Evolutionary conservation across 805 yeast species (phyloP), one percentile per base, ranked within the genome.

Genomic region (Metschnikowia shivogae): DNA sequence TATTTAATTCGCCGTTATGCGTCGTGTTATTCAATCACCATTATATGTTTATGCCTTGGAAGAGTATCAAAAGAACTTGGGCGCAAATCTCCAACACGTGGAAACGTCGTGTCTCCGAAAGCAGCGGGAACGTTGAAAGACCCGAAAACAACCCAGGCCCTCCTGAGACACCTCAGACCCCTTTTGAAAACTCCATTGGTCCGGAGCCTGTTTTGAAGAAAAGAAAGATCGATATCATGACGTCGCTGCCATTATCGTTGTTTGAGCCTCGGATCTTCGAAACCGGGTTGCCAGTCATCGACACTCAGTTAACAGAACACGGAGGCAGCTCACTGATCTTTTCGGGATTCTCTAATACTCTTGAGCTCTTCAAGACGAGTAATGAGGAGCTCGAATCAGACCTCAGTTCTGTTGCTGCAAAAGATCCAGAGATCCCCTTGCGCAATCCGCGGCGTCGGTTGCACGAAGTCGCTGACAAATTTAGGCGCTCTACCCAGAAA

Each of bases 1-100:
- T 22, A 22, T 22, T 22, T 22, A 22, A 22, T 22, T 7, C 26
- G 26, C 26, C 4, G 6, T 22, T 22, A 22, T 22, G 26, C 26
- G 6, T 22, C 6, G 8, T 22, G 1, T 22, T 22, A 9, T 12
- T 29, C 4, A 19, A 37, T 4, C 29, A 4, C 12, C 27, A 20
- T 9, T 12, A n/a, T 8, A 36, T 37, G 40, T n/a, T 29, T 28
- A 42, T 31, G 17, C 36, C 43, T 17, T 49, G 53, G 53, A 47
- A 39, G 22, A 38, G 35, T 13, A 35, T 49, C 47, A 49, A 49
- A 28, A 30, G 49, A 27, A 47, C 51, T 13, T 36, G 47, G 26
- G 37, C 50, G 26, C 46, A 42, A n/a, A 39, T 44, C 33, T 47
- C 42, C 22, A 13, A 7, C 36, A 13, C 42, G 7, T 28, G 40